phyloP scores from a whole-genome alignment of 257 asterid genomes.

The Solanum clarkiae region DNA sequence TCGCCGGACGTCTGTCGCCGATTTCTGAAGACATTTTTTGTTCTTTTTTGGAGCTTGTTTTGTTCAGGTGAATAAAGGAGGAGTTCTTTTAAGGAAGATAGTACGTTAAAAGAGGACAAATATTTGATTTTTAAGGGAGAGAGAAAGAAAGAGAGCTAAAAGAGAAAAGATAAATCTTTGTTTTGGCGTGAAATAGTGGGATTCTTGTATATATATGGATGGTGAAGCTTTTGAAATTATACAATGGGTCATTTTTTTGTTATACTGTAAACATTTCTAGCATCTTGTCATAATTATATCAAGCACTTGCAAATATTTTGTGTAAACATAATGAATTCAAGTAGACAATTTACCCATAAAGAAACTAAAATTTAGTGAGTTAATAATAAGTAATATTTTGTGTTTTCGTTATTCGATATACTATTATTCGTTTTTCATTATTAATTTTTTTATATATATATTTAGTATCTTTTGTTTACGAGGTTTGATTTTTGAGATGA shows the following conservation, averaged over 20 bases:
- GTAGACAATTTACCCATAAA: not conserved
- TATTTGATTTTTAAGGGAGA: not conserved
- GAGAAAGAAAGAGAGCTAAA: not conserved
- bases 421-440: too few species aligned
- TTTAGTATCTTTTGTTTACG: too few species aligned
- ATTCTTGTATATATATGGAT: not conserved
- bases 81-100: not conserved
- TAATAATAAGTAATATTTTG: too few species aligned
- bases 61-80: not conserved
- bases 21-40: slow-evolving; percentile 15
- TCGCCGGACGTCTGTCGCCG: slow-evolving; percentile 15
- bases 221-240: not conserved
- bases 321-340: not conserved
- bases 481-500: too few species aligned
- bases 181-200: not conserved
- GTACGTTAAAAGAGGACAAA: not conserved
- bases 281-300: not conserved
- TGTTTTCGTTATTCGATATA: too few species aligned
- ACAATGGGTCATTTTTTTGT: not conserved
- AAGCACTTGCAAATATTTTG: not conserved
- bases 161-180: not conserved
- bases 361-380: not conserved
- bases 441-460: too few species aligned
- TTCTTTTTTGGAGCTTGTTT: not conserved
- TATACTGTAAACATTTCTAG: not conserved